Evolutionary conservation across 768 basidiomycete genomes (phyloP).

Genomic region (Rhodotorula taiwanensis): DNA sequence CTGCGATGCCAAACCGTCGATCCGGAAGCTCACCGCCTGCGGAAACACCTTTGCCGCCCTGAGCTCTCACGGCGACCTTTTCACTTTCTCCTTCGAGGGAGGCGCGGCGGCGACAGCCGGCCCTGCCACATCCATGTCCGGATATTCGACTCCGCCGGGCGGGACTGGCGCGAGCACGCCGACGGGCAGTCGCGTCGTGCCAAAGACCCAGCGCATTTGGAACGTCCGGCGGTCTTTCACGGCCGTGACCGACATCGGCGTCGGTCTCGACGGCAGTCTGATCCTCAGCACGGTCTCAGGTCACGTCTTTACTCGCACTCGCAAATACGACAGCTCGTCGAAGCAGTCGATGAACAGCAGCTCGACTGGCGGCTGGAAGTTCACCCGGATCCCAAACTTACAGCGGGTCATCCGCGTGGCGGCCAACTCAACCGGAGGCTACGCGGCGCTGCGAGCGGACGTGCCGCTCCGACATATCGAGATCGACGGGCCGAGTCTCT

Average conservation of each 20-base stretch:
- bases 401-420: slow-evolving; percentile 81
- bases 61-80: slow-evolving; percentile 81
- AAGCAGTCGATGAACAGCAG: not conserved
- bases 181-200: slow-evolving; percentile 12
- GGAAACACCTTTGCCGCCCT: slow-evolving; percentile 77
- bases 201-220: slow-evolving; percentile 83
- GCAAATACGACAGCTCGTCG: slow-evolving; percentile 48
- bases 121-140: not conserved
- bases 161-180: slow-evolving; percentile 5
- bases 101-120: slow-evolving; percentile 21
- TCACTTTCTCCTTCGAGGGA: slow-evolving; percentile 59
- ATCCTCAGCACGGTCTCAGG: slow-evolving; percentile 92
- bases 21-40: slow-evolving; percentile 70
- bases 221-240: slow-evolving; percentile 78
- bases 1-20: slow-evolving; percentile 60
- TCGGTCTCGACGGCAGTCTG: slow-evolving; percentile 78
- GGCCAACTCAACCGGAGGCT: slow-evolving; percentile 78
- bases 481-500: slow-evolving; percentile 55
- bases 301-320: slow-evolving; percentile 78
- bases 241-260: slow-evolving; percentile 77
- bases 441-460: slow-evolving; percentile 74
- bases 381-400: slow-evolving; percentile 67
- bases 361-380: slow-evolving; percentile 52
- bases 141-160: not conserved
- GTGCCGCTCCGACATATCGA: slow-evolving; percentile 56